Percentiles rank a stretch among this genome's conserved stretches.
These are phyloP conservation scores for Actinomortierella ambigua DNA, from an alignment of 371 early-diverging fungal species.

Conservation along the genomic window DNA sequence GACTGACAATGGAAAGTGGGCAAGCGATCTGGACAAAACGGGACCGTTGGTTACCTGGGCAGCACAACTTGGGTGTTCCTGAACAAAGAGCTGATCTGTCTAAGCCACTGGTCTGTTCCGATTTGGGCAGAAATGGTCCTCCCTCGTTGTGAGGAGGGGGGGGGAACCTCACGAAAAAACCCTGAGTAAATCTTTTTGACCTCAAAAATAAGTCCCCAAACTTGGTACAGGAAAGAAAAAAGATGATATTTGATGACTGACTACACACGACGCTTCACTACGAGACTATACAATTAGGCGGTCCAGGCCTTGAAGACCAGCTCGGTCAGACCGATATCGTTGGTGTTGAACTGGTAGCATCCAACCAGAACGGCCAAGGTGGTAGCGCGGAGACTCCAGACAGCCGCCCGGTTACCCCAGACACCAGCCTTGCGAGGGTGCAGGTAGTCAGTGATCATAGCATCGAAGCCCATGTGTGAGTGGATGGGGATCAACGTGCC, in stretches of 20 bases:
- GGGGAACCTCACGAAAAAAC: too few species aligned
- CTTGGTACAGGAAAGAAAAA: not conserved
- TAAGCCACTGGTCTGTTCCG: too few species aligned
- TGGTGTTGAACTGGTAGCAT: constrained; percentile 92
- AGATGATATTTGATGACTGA: not conserved
- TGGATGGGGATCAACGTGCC: constrained; percentile 92
- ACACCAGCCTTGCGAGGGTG: constrained; percentile 70
- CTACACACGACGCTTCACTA: too few species aligned
- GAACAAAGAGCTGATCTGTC: too few species aligned
- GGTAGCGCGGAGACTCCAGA: constrained; percentile 65
- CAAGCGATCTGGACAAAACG: too few species aligned
- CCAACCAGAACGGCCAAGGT: constrained; percentile 85
- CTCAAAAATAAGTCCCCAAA: too few species aligned
- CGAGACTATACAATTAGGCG: constrained; percentile 50
- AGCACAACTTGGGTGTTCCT: too few species aligned
- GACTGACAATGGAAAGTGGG: too few species aligned
- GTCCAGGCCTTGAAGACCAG: constrained; percentile 83
- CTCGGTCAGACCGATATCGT: constrained; percentile 93
- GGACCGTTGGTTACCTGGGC: too few species aligned
- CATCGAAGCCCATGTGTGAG: constrained; percentile 82
- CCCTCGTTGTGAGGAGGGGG: too few species aligned
- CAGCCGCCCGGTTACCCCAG: constrained; percentile 60
- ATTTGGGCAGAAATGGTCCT: too few species aligned
- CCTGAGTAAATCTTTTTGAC: too few species aligned
- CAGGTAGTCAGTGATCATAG: constrained; percentile 85